A percentile compares a stretch with the other conserved stretches of the same genome.
Conservation (phyloP, 345 rosid genomes). For the Draba incana region DNA sequence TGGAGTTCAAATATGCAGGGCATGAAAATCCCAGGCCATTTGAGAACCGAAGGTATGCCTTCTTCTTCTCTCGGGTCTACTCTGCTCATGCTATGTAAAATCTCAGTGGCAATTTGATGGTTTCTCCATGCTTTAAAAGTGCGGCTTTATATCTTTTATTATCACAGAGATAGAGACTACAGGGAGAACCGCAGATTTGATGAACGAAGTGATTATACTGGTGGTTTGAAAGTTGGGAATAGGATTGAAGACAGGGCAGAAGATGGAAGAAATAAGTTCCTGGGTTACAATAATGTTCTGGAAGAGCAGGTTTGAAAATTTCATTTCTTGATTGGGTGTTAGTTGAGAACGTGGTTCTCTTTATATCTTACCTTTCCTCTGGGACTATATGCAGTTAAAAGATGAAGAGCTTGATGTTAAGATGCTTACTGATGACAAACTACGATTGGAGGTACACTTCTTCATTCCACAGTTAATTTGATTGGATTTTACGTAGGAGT, state of each 20-base stretch:
- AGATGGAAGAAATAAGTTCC: constrained; percentile 49
- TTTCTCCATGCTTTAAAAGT: constrained; percentile 12
- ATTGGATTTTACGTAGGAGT: constrained; percentile 26
- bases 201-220: constrained; percentile 60
- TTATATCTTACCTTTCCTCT: constrained; percentile 24
- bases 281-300: constrained; percentile 51
- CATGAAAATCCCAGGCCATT: constrained; percentile 59
- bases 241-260: constrained; percentile 52
- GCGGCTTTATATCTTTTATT: constrained; percentile 20
- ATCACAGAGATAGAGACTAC: constrained; percentile 55
- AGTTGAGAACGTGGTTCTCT: constrained; percentile 8
- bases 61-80: constrained; percentile 1
- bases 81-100: constrained; percentile 1
- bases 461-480: constrained; percentile 39
- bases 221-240: constrained; percentile 56
- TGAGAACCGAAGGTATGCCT: constrained; percentile 59
- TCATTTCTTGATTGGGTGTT: constrained; percentile 15
- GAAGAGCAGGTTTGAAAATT: constrained; percentile 67
- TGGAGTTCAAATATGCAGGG: constrained; percentile 55
- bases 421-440: constrained; percentile 54
- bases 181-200: constrained; percentile 56
- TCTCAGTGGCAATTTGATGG: constrained; percentile 15
- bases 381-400: constrained; percentile 60
- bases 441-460: constrained; percentile 56
- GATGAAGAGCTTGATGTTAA: constrained; percentile 56